Percentiles rank a stretch among this genome's conserved stretches.
Conservation (phyloP, 2,329 filamentous ascomycete genomes). For the Juglanconis oblonga region DNA sequence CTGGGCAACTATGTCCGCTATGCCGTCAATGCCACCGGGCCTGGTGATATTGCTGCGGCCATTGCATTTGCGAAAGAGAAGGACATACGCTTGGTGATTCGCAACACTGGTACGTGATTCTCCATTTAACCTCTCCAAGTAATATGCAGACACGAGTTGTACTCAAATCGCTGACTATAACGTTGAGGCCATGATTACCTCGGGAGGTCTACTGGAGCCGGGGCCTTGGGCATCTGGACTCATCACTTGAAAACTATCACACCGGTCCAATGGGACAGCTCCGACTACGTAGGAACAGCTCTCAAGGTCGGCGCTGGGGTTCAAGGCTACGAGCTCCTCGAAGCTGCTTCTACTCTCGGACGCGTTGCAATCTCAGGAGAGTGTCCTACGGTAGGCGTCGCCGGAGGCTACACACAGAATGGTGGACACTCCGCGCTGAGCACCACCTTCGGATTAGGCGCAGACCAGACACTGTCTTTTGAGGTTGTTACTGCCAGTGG, state of each 20-base stretch:
- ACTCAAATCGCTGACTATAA: background rate
- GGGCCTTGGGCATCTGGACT: constrained; percentile 50
- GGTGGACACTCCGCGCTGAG: constrained; percentile 54
- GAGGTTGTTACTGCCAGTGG: constrained; percentile 47
- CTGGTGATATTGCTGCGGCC: constrained; percentile 19
- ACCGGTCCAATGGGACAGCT: background rate
- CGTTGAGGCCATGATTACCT: constrained; percentile 33
- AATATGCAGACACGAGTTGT: no score
- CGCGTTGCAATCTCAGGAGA: constrained; percentile 27
- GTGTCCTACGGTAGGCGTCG: constrained; percentile 45
- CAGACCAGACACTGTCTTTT: constrained; percentile 46
- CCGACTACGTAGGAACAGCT: constrained; percentile 42
- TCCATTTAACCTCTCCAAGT: constrained; percentile 21
- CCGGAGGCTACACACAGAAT: constrained; percentile 45
- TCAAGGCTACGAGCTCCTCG: constrained; percentile 49
- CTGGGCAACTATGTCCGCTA: constrained; percentile 32
- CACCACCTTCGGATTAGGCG: constrained; percentile 46
- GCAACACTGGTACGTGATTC: constrained; percentile 33
- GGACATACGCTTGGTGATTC: constrained; percentile 41
- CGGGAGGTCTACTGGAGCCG: constrained; percentile 13
- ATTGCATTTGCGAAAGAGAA: constrained; percentile 32
- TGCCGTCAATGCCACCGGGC: constrained; percentile 21
- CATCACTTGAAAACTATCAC: constrained; percentile 31
- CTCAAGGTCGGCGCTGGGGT: constrained; percentile 55
- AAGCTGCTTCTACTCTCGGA: constrained; percentile 41